These are phyloP conservation scores for Cryphonectria radicalis DNA, from an alignment of 2,329 filamentous ascomycete genomes.

Conservation along the genomic window DNA sequence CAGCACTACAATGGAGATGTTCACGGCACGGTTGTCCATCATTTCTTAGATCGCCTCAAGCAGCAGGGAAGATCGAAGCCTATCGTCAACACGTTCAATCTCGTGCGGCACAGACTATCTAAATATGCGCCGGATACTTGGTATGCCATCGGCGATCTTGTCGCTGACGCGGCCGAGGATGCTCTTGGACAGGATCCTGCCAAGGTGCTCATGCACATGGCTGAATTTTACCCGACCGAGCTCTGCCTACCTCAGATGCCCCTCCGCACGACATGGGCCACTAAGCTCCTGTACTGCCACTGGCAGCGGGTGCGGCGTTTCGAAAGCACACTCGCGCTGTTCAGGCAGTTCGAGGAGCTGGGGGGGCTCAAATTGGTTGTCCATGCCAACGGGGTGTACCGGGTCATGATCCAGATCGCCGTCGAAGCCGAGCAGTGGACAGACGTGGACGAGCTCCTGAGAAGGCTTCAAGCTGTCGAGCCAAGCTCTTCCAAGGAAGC, in stretches of 20 bases:
- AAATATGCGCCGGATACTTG: constrained; percentile 21
- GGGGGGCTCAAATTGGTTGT: constrained; percentile 36
- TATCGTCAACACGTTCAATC: constrained; percentile 40
- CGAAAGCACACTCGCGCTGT: constrained; percentile 35
- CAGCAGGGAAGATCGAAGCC: constrained; percentile 37
- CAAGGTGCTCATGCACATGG: constrained; percentile 38
- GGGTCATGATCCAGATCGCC: constrained; percentile 47
- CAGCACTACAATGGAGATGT: constrained; percentile 33
- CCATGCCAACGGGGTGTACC: constrained; percentile 41
- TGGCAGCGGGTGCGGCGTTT: constrained; percentile 40
- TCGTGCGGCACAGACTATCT: constrained; percentile 36
- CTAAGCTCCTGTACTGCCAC: constrained; percentile 42
- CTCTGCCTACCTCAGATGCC: constrained; percentile 16
- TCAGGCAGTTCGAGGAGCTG: constrained; percentile 30
- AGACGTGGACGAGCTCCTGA: constrained; percentile 39
- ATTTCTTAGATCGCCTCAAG: constrained; percentile 40
- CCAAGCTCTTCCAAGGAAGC: constrained; percentile 38
- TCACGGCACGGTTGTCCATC: constrained; percentile 35
- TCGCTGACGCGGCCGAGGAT: constrained; percentile 40
- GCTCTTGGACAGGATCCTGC: constrained; percentile 36
- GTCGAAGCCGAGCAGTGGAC: constrained; percentile 40
- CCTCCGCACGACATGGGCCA: constrained; percentile 43
- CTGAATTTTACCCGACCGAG: constrained; percentile 32
- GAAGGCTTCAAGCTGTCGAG: constrained; percentile 34
- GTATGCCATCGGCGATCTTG: constrained; percentile 36